Evolutionary conservation across 768 basidiomycete species (phyloP).

Genomic region (Pleurotus platypus): DNA sequence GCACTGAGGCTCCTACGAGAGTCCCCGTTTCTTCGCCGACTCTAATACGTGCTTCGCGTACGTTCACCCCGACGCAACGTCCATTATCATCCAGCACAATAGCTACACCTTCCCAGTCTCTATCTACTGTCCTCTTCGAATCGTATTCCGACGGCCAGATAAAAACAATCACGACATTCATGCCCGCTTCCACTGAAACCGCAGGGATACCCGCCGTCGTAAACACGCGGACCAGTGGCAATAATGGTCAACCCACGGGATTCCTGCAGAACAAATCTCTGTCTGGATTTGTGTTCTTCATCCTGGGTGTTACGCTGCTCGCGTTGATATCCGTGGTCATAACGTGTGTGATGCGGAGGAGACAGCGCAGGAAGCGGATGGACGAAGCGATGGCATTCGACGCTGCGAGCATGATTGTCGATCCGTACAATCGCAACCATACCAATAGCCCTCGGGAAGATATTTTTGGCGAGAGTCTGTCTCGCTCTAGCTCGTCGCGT

Average conservation of each 20-base stretch:
- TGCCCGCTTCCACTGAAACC: conserved; percentile 23
- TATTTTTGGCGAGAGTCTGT: neutral
- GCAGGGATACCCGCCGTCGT: conserved; percentile 8
- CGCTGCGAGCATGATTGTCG: conserved; percentile 22
- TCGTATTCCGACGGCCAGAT: conserved; percentile 24
- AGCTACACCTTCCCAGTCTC: conserved; percentile 10
- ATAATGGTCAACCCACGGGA: conserved; percentile 19
- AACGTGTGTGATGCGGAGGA: conserved; percentile 48
- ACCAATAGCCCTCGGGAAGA: neutral
- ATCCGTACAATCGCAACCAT: conserved; percentile 1
- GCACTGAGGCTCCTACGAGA: no score
- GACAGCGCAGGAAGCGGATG: conserved; percentile 34
- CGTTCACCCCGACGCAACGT: no score
- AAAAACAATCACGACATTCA: conserved; percentile 24
- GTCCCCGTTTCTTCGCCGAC: no score
- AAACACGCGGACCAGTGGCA: conserved; percentile 8
- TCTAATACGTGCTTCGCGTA: no score
- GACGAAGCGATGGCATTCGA: conserved; percentile 53
- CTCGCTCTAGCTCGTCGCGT: neutral
- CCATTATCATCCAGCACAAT: neutral
- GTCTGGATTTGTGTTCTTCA: conserved; percentile 53
- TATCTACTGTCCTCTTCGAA: conserved; percentile 14
- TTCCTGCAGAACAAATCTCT: conserved; percentile 66
- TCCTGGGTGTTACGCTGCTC: conserved; percentile 46
- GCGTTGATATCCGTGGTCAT: conserved; percentile 39